Evolutionary conservation across 305 asterid genomes (phyloP).

Genomic region (Rubia balearica): DNA sequence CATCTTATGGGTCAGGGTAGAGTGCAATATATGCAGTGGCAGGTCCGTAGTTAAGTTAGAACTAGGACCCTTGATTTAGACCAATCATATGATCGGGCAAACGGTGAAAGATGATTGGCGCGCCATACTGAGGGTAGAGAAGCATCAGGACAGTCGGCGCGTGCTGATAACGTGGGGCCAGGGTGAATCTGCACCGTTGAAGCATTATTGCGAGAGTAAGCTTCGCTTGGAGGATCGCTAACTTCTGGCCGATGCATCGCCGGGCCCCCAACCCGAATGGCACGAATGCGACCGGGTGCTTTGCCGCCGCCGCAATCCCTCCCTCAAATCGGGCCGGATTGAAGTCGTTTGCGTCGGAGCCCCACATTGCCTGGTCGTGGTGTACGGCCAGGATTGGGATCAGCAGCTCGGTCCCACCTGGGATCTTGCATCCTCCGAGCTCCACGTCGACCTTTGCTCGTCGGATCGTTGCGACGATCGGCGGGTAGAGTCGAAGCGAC

Average conservation of each 20-base stretch:
- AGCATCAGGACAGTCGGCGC: slow-evolving; percentile 53
- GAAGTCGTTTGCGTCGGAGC: slow-evolving; percentile 49
- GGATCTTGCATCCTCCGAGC: slow-evolving; percentile 47
- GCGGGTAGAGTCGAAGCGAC: slow-evolving; percentile 57
- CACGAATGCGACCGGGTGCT: slow-evolving; percentile 43
- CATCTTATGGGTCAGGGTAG: not conserved
- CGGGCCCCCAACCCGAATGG: slow-evolving; percentile 72
- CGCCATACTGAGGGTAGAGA: slow-evolving; percentile 58
- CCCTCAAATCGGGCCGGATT: slow-evolving; percentile 55
- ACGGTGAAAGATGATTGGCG: slow-evolving; percentile 31
- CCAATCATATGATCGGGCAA: slow-evolving; percentile 14
- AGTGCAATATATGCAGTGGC: slow-evolving; percentile 21
- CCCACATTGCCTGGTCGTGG: slow-evolving; percentile 59
- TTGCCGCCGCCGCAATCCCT: slow-evolving; percentile 57
- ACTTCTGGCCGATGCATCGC: slow-evolving; percentile 55
- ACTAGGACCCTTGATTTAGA: slow-evolving; percentile 13
- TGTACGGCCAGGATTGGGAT: slow-evolving; percentile 53
- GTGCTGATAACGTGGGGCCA: slow-evolving; percentile 59
- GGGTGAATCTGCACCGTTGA: slow-evolving; percentile 35
- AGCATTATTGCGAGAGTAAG: slow-evolving; percentile 45
- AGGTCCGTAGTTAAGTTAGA: slow-evolving; percentile 11
- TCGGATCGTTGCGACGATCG: slow-evolving; percentile 46
- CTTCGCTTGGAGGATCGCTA: slow-evolving; percentile 62
- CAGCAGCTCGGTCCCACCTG: slow-evolving; percentile 49
- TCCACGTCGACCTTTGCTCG: slow-evolving; percentile 47